Percentiles rank a stretch among this genome's conserved stretches.
Conservation (phyloP, 257 asterid species). For the Euphrasia confusa region DNA sequence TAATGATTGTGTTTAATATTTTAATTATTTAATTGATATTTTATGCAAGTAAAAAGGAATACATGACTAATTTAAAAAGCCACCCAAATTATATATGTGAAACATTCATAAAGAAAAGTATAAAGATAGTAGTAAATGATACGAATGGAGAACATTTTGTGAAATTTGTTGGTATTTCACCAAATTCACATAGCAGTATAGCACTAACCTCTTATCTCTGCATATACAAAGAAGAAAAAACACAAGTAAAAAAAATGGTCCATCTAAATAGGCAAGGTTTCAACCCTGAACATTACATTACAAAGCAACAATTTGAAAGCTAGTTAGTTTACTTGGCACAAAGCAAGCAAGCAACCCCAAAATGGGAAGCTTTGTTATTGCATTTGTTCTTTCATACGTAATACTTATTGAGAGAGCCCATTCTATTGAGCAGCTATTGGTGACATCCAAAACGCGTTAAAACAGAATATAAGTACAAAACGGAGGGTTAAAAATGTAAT, state of each 20-base stretch:
- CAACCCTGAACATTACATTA: background rate
- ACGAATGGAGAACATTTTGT: too few relatives aligned
- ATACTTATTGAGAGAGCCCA: conserved; percentile 21
- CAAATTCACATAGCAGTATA: too few relatives aligned
- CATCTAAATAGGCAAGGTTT: conserved; percentile 3
- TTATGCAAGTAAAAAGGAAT: too few relatives aligned
- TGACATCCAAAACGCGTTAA: conserved; percentile 2
- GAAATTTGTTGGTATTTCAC: too few relatives aligned
- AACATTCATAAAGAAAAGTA: too few relatives aligned
- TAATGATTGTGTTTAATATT: too few relatives aligned
- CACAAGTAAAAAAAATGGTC: background rate
- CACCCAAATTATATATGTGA: too few relatives aligned
- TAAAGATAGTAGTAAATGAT: too few relatives aligned
- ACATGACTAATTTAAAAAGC: too few relatives aligned
- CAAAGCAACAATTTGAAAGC: conserved; percentile 12
- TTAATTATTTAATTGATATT: too few relatives aligned
- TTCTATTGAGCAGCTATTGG: conserved; percentile 23
- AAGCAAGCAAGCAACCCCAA: conserved; percentile 18
- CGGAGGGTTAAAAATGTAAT: conserved; percentile 26
- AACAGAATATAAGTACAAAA: conserved; percentile 21
- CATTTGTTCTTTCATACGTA: conserved; percentile 19
- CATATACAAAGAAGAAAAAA: too few relatives aligned
- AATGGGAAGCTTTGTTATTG: conserved; percentile 22
- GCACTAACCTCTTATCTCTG: too few relatives aligned
- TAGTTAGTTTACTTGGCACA: conserved; percentile 23